phyloP scores from a whole-genome alignment of 208 protist genomes.

The Acanthamoeba lenticulata region DNA sequence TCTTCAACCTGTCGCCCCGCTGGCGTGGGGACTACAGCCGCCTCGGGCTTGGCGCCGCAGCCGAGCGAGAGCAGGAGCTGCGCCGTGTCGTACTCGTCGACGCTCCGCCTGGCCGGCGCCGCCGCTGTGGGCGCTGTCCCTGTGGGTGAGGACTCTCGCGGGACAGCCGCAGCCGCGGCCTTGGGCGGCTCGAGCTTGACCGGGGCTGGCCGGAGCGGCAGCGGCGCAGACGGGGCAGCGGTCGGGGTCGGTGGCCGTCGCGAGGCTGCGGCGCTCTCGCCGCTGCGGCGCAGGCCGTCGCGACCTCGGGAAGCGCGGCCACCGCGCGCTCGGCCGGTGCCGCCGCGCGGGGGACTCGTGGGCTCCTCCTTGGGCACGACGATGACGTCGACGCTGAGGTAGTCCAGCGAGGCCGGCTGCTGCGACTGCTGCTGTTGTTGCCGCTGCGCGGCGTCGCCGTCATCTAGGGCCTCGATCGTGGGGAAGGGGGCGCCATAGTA shows the following conservation, averaged over 20 bases:
- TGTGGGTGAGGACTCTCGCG: background rate
- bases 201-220: no score
- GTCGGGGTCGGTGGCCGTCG: background rate
- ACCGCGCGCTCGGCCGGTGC: background rate
- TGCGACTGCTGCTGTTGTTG: no score
- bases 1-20: background rate
- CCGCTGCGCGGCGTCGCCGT: background rate
- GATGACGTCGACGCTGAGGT: constrained; percentile 37
- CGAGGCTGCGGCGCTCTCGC: background rate
- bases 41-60: background rate
- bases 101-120: background rate
- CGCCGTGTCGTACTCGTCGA: background rate
- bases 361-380: background rate
- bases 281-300: background rate
- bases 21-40: background rate
- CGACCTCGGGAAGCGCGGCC: background rate
- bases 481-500: constrained; percentile 7
- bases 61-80: background rate
- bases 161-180: background rate
- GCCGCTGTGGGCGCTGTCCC: no score
- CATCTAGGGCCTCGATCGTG: background rate
- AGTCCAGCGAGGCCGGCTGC: no score
- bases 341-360: background rate
- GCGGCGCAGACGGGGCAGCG: no score
- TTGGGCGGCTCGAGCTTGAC: background rate